Evolutionary conservation across 1,284 basidiomycete genomes (phyloP).

Genomic region (Golubevia sp.): DNA sequence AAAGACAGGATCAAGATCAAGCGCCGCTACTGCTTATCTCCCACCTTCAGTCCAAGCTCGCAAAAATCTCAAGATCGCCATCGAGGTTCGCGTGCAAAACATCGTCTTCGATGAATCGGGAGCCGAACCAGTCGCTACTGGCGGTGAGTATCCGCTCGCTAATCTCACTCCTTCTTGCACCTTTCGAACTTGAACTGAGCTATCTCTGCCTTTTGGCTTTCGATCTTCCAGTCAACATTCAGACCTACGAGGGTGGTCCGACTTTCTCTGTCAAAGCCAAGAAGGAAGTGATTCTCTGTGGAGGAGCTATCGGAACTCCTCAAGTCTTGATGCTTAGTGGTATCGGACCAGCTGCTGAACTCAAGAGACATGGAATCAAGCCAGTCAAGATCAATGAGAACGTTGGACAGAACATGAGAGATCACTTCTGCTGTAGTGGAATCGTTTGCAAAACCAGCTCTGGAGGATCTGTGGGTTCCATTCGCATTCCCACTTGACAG

Average conservation of each 20-base stretch:
- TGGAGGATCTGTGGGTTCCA: no score
- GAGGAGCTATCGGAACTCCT: conserved; percentile 54
- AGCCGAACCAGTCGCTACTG: conserved; percentile 27
- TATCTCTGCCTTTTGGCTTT: no score
- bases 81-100: conserved; percentile 36
- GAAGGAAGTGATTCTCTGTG: conserved; percentile 20
- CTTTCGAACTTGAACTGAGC: no score
- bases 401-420: conserved; percentile 70
- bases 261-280: conserved; percentile 30
- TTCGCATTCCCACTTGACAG: no score
- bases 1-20: conserved; percentile 33
- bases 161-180: no score
- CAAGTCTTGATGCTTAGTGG: conserved; percentile 76
- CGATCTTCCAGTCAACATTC: no score
- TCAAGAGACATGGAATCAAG: conserved; percentile 66
- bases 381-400: conserved; percentile 68
- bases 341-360: conserved; percentile 68
- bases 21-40: conserved; percentile 42
- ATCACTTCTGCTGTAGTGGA: conserved; percentile 39
- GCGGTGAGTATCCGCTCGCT: no score
- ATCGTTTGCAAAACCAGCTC: background rate
- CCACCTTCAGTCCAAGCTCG: conserved; percentile 33
- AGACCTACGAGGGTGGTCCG: conserved; percentile 16
- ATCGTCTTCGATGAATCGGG: conserved; percentile 27
- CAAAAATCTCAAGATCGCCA: conserved; percentile 44